These are phyloP conservation scores for Furcasterigmium sp. DNA, from an alignment of 2,329 filamentous ascomycete genomes.

Conservation along the genomic window DNA sequence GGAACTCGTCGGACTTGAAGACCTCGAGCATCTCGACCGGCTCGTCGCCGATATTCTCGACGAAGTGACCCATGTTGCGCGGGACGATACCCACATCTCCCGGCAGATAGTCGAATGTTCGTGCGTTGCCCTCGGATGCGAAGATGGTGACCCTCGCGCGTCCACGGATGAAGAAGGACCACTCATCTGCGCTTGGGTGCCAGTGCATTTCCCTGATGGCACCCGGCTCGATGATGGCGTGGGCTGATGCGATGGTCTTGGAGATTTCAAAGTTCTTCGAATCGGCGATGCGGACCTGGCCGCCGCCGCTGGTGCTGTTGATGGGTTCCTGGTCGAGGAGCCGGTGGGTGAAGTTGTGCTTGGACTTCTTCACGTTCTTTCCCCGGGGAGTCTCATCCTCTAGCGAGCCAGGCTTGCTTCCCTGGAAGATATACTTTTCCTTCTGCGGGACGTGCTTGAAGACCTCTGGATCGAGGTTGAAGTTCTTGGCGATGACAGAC, in stretches of 20 bases:
- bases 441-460: slow-evolving; percentile 62
- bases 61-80: slow-evolving; percentile 72
- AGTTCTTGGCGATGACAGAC: slow-evolving; percentile 69
- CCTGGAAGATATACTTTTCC: slow-evolving; percentile 76
- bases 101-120: slow-evolving; percentile 70
- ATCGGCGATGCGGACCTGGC: slow-evolving; percentile 68
- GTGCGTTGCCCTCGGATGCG: slow-evolving; percentile 59
- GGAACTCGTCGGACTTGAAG: slow-evolving; percentile 65
- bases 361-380: slow-evolving; percentile 60
- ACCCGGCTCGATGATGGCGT: slow-evolving; percentile 66
- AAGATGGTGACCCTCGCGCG: slow-evolving; percentile 72
- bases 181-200: slow-evolving; percentile 76
- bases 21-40: slow-evolving; percentile 74
- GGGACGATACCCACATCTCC: slow-evolving; percentile 77
- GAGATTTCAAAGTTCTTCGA: slow-evolving; percentile 70
- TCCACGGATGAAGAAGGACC: slow-evolving; percentile 73
- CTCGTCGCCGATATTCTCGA: slow-evolving; percentile 74
- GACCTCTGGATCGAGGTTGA: slow-evolving; percentile 64
- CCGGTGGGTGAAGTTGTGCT: slow-evolving; percentile 63
- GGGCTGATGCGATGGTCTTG: slow-evolving; percentile 66
- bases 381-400: slow-evolving; percentile 58
- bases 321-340: slow-evolving; percentile 66
- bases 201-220: slow-evolving; percentile 77
- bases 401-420: slow-evolving; percentile 59
- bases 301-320: slow-evolving; percentile 52